Conservation (phyloP, 106 monocot genomes). For the Vanilla planifolia region DNA sequence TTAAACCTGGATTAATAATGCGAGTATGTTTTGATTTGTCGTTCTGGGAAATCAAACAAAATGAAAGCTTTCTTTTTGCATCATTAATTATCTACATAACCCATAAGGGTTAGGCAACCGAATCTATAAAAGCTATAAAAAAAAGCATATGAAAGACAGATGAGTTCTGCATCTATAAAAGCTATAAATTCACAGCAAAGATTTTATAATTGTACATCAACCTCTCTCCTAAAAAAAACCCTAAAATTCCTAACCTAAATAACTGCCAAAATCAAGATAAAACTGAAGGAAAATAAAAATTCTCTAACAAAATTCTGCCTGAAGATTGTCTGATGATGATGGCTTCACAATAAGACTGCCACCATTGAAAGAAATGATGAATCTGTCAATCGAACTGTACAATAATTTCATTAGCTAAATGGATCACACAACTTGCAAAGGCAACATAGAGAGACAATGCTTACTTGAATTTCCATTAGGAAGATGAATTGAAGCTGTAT, state of each 20-base stretch:
- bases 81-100: too few relatives aligned
- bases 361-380: neutral
- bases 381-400: neutral
- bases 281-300: slow-evolving; percentile 6
- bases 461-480: neutral
- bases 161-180: neutral
- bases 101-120: too few relatives aligned
- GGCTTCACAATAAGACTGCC: neutral
- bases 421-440: neutral
- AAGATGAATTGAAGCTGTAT: neutral
- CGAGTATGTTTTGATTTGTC: too few relatives aligned
- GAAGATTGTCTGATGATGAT: neutral
- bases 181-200: neutral
- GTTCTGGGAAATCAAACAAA: too few relatives aligned
- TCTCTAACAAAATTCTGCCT: neutral
- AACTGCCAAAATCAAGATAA: neutral
- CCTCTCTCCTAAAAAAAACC: too few relatives aligned
- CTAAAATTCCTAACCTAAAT: neutral
- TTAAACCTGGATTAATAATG: too few relatives aligned
- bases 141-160: neutral
- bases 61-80: too few relatives aligned
- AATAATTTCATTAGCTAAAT: neutral
- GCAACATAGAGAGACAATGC: neutral
- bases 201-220: neutral
- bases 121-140: too few relatives aligned